A percentile compares a stretch with the other conserved stretches of the same genome.
phyloP scores from a whole-genome alignment of 2,329 filamentous ascomycete genomes.

The Calonectria honghensis region DNA sequence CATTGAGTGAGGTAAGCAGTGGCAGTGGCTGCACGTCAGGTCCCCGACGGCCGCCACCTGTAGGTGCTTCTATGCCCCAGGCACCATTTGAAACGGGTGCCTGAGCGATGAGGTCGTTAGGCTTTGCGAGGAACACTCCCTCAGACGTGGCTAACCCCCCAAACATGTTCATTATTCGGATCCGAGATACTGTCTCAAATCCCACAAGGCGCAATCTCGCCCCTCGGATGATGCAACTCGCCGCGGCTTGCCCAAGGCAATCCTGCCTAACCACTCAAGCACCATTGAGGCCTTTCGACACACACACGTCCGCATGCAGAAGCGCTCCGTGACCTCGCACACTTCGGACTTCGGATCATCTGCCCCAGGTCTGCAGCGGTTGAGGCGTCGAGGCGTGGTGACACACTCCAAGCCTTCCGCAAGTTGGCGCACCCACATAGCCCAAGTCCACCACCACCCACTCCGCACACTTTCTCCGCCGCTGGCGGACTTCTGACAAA shows the following conservation, averaged over 20 bases:
- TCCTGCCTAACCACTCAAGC: not conserved
- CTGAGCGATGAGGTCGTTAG: not conserved
- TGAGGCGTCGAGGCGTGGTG: slow-evolving; percentile 31
- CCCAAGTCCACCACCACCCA: slow-evolving; percentile 25
- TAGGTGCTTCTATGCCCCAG: not conserved
- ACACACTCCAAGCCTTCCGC: slow-evolving; percentile 19
- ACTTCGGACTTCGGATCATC: slow-evolving; percentile 33
- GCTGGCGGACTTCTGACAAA: slow-evolving; percentile 32
- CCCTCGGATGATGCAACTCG: not conserved
- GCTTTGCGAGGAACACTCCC: not conserved
- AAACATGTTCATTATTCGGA: not conserved
- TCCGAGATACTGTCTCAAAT: not conserved
- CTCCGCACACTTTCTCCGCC: slow-evolving; percentile 25
- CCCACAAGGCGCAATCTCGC: not conserved
- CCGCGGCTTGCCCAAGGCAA: not conserved
- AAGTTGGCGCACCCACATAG: not conserved
- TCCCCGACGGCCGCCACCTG: not conserved
- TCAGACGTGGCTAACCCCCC: not conserved
- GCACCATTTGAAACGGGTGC: not conserved
- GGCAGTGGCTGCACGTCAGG: slow-evolving; percentile 1
- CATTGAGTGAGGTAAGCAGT: slow-evolving; percentile 21
- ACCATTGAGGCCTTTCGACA: not conserved
- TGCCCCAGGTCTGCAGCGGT: slow-evolving; percentile 24
- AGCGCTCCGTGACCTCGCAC: not conserved
- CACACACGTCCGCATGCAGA: not conserved